Evolutionary conservation across 352 stramenopile species (phyloP), one percentile per base, ranked within the genome.

Genomic region (Pythium guiyangense): DNA sequence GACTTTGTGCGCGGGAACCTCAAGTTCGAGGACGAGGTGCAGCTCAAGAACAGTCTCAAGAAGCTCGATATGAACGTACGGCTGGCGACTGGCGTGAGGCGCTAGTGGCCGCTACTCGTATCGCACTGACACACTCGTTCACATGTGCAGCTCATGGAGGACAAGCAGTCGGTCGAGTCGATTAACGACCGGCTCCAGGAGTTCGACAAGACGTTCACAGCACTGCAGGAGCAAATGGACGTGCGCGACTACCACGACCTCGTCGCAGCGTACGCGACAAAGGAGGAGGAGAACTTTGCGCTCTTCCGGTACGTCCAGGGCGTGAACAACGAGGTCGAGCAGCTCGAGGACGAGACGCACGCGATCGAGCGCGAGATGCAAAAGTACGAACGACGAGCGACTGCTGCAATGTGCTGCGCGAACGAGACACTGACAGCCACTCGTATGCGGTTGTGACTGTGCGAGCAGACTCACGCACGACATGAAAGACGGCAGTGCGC

Each of bases 221-320:
- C 55, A 15, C 64, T 86, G 14, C 77, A 92, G 54, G 54, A 84
- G 42, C 74, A 88, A 61, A 82, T 89, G 74, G 77, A 69, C 5
- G 73, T 81, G 15, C 69, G 78, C 42, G 74, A 88, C 60, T 88
- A 78, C 51, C 80, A 86, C 49, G 71, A 84, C 18, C 34, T 90
- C 8, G 56, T 88, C 6, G 59, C 63, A 18, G 69, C 82, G 29
- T 89, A 92, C 62, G 74, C 70, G 2, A 89, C 76, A 53, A 82
- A 80, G 40, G 82, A 92, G 52, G 82, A 90, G 45, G 79, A 92
- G 27, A 90, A 92, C 54, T 90, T 92, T 53, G 77, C 82, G 6
- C 71, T 88, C 44, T 92, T 89, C 37, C 75, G 78, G 51, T 90
- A 92, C 59, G 74, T 92, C 39, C 82, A 92, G 49, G 90, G 68